phyloP scores from a whole-genome alignment of 2,329 filamentous ascomycete genomes.

The Apiospora saccharicola region DNA sequence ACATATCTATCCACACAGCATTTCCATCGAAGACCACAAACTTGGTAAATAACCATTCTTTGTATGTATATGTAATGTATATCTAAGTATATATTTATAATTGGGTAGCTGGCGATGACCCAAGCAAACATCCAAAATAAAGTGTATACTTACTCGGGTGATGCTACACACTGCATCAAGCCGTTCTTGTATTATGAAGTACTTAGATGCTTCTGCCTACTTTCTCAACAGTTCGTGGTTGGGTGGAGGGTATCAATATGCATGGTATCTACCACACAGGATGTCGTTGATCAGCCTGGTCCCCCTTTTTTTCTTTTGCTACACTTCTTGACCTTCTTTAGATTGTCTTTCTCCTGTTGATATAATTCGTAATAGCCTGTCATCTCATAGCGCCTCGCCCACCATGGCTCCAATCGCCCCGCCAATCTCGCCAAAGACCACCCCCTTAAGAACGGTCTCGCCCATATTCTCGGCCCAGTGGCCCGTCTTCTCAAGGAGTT shows the following conservation, averaged over 20 bases:
- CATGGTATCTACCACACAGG: neutral
- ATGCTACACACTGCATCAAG: too few species aligned
- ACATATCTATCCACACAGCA: neutral
- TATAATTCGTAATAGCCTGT: neutral
- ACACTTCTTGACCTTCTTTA: neutral
- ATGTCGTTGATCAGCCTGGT: neutral
- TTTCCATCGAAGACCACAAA: neutral
- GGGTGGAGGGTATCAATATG: neutral
- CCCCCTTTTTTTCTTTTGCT: neutral
- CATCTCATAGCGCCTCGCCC: constrained; percentile 45
- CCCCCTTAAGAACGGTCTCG: constrained; percentile 76
- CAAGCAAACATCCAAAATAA: neutral
- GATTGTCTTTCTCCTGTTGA: neutral
- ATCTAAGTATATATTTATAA: neutral
- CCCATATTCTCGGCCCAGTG: constrained; percentile 83
- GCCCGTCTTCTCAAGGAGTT: constrained; percentile 71
- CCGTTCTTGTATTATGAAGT: neutral
- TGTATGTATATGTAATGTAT: neutral
- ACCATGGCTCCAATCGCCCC: constrained; percentile 65
- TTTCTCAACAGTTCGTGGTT: neutral
- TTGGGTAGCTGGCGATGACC: neutral
- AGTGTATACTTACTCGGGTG: neutral
- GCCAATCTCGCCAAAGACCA: constrained; percentile 78
- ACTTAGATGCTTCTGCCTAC: neutral
- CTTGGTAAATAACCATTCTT: neutral